These are phyloP conservation scores for Fraxinus albicans DNA, from an alignment of 305 asterid genomes.

Conservation along the genomic window DNA sequence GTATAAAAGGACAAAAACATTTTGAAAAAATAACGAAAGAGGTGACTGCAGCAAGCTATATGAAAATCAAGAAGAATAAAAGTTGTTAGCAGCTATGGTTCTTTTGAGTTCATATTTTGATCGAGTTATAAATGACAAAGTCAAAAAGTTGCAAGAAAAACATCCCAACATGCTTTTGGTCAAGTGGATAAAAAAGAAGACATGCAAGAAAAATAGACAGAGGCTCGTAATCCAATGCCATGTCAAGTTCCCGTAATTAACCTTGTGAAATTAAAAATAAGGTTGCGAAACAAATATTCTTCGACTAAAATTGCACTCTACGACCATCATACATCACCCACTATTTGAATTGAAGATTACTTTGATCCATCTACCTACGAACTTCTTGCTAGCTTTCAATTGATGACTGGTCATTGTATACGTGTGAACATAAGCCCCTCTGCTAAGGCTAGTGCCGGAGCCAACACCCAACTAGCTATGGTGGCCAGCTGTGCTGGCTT, in stretches of 20 bases:
- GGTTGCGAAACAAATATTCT: neutral
- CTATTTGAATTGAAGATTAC: neutral
- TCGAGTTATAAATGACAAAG: conserved; percentile 34
- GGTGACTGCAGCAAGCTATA: neutral
- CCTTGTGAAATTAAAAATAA: neutral
- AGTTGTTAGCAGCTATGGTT: conserved; percentile 5
- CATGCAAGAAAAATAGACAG: neutral
- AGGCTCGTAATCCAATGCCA: conserved; percentile 30
- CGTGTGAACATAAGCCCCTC: neutral
- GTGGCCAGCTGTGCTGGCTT: too few species aligned
- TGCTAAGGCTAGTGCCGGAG: too few species aligned
- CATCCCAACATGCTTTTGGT: conserved; percentile 37
- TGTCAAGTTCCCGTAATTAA: conserved; percentile 20
- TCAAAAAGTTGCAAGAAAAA: conserved; percentile 52
- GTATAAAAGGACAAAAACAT: neutral
- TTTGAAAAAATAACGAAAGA: neutral
- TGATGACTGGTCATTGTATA: neutral
- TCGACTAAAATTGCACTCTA: neutral
- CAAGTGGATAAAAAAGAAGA: conserved; percentile 20
- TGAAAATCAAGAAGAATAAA: conserved; percentile 2
- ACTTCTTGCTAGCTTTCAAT: neutral
- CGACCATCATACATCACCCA: too few species aligned
- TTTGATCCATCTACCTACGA: neutral
- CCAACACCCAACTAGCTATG: too few species aligned
- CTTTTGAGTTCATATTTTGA: conserved; percentile 11